Percentiles rank a stretch among this genome's conserved stretches.
Evolutionary conservation across 208 protist species (phyloP).

Genomic region (Herpetomonas tarakana): DNA sequence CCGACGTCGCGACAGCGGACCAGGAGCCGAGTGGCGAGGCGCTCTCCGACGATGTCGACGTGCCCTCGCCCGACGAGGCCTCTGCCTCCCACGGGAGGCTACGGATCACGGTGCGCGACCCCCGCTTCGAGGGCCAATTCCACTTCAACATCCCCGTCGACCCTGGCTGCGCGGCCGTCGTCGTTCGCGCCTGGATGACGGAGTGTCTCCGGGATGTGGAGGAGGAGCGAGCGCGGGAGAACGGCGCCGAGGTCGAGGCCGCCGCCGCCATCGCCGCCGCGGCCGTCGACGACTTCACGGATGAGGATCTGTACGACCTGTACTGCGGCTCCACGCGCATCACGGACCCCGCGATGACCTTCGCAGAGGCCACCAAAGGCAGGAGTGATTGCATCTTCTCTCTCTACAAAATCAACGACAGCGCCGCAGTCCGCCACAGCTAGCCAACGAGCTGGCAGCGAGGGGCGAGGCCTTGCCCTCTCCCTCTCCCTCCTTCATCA

Average conservation of each 20-base stretch:
- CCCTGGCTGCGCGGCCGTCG: neutral
- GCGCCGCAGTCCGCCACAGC: neutral
- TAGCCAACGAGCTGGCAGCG: neutral
- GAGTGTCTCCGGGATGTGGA: slow-evolving; percentile 1
- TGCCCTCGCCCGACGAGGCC: neutral
- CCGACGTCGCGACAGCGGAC: neutral
- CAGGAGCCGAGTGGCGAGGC: neutral
- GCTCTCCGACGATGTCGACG: neutral
- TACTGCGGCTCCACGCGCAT: neutral
- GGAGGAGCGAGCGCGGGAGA: slow-evolving; percentile 8
- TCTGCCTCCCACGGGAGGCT: too few species aligned
- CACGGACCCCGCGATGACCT: neutral
- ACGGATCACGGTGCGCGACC: neutral
- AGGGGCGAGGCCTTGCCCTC: too few species aligned
- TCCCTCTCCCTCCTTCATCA: too few species aligned
- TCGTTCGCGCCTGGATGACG: neutral
- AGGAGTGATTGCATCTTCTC: slow-evolving; percentile 55
- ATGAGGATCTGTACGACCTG: neutral
- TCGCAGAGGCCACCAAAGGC: slow-evolving; percentile 6
- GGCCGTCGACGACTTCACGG: slow-evolving; percentile 11
- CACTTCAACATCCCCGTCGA: neutral
- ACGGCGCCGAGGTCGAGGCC: slow-evolving; percentile 1
- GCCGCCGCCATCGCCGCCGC: slow-evolving; percentile 7
- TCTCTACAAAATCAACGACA: slow-evolving; percentile 14
- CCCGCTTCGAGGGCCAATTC: neutral